These are phyloP conservation scores for Blakeslea trispora DNA, from an alignment of 371 early-diverging fungal species.

Conservation along the genomic window DNA sequence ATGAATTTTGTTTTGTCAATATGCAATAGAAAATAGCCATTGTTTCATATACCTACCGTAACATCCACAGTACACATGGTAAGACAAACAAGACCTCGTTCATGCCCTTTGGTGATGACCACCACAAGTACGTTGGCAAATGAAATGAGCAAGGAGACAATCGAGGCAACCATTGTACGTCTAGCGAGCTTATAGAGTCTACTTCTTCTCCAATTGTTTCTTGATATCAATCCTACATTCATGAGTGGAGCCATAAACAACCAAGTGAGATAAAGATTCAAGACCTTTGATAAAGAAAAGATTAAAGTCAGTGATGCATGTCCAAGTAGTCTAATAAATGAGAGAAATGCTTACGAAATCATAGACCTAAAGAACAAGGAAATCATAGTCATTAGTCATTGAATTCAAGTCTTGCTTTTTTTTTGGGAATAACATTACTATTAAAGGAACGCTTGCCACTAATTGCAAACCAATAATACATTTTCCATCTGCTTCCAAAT, in stretches of 20 bases:
- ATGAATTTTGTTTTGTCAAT: not conserved
- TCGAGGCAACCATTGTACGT: slow-evolving; percentile 51
- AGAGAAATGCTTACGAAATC: slow-evolving; percentile 35
- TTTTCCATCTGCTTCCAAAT: slow-evolving; percentile 39
- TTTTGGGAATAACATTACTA: slow-evolving; percentile 31
- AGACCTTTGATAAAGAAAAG: too few species aligned
- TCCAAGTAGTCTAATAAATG: too few species aligned
- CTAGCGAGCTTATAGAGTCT: slow-evolving; percentile 49
- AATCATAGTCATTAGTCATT: too few species aligned
- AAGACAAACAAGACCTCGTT: slow-evolving; percentile 56
- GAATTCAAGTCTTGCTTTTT: too few species aligned
- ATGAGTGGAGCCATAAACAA: slow-evolving; percentile 47
- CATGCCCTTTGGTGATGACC: slow-evolving; percentile 48
- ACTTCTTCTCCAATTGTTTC: slow-evolving; percentile 48
- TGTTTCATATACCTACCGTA: slow-evolving; percentile 33
- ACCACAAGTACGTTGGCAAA: slow-evolving; percentile 51
- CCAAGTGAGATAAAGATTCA: slow-evolving; percentile 38
- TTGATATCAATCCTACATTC: slow-evolving; percentile 33
- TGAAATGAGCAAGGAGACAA: slow-evolving; percentile 50
- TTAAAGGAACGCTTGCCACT: slow-evolving; percentile 49
- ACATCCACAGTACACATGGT: slow-evolving; percentile 60
- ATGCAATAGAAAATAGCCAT: not conserved
- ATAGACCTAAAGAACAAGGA: slow-evolving; percentile 39
- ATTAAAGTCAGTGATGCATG: too few species aligned
- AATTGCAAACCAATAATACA: slow-evolving; percentile 54